Base-by-base conservation (phyloP, 1,284 basidiomycete species). In the Pseudozyma sp. region DNA sequence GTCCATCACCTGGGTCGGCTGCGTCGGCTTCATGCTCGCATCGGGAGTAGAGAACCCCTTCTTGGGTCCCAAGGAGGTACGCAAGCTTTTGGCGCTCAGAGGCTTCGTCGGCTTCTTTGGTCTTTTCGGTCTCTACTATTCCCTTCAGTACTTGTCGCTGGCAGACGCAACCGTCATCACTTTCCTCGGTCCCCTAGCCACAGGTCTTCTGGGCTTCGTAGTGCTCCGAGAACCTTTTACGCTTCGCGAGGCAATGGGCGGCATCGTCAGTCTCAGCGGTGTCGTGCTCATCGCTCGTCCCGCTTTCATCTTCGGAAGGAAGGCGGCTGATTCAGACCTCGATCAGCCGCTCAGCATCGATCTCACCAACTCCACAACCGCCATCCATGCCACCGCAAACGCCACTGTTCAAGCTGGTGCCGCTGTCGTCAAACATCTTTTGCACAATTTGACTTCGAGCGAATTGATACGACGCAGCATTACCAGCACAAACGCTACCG, bases 161-260 rank as follows among this genome's bases (percentile, higher is more conserved):
- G 91, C 90, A 11, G 92, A 94, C 80, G 89, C 90, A 0, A 90
- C 90, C 0, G 90, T 92, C 14, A 86, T 94, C 51, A 90, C 90
- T 0, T 94, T 93, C 85, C 87, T 94, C 9, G 84, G 88, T 0
- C 93, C 93, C 0, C 87, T 90, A 58, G 87, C 88, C 10, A 92
- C 91, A 0, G 90, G 89, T 0, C 81, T 93, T n/a, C 85, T 90
- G 2, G 92, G 90, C 0, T 89, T 88, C 7, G 62, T 93, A 2
- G 86, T 93, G 29, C 86, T 94, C 8, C 87, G 88, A 16, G 92
- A 94, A 80, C 85, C 83, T 0, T 89, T 92, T 70, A 87, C 88
- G 0, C 82, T 85, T 84, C 87, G 86, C 63, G 89, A 94, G 81
- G 87, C 88, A 2, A 37, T 90, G 7, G 90, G 91, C 2, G 91